Evolutionary conservation across 495 filamentous ascomycete species (phyloP).

Genomic region (Margaritispora aquatica): DNA sequence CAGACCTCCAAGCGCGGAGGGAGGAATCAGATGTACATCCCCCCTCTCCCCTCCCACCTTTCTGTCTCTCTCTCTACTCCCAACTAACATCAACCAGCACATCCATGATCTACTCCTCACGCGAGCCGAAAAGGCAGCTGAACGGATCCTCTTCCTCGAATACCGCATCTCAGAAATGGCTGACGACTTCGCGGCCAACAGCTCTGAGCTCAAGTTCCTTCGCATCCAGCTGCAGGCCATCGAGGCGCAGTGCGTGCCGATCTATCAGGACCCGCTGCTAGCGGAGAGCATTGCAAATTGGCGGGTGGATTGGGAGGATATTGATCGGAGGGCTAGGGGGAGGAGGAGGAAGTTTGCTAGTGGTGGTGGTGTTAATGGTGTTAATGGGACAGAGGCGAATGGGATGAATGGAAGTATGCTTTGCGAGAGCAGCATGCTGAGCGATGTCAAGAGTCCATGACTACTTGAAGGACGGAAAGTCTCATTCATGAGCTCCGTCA

Average conservation of each 20-base stretch:
- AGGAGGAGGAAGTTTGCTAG: slow-evolving; percentile 12
- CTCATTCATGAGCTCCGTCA: too few relatives aligned
- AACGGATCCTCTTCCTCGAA: slow-evolving; percentile 45
- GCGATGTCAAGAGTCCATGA: neutral
- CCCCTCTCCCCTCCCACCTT: neutral
- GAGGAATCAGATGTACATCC: slow-evolving; percentile 41
- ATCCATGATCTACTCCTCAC: slow-evolving; percentile 45
- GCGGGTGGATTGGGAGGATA: slow-evolving; percentile 26
- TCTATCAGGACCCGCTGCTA: slow-evolving; percentile 18
- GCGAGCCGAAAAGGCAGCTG: slow-evolving; percentile 43
- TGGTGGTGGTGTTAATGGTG: neutral
- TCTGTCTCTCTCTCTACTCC: too few relatives aligned
- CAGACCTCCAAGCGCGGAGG: slow-evolving; percentile 34
- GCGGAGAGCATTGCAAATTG: slow-evolving; percentile 26
- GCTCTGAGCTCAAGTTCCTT: slow-evolving; percentile 43
- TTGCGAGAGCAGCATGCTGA: neutral
- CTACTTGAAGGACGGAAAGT: too few relatives aligned
- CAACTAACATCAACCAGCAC: slow-evolving; percentile 32
- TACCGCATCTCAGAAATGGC: slow-evolving; percentile 38
- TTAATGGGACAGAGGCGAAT: neutral
- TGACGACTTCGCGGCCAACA: slow-evolving; percentile 29
- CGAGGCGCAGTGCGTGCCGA: slow-evolving; percentile 39
- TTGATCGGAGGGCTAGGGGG: slow-evolving; percentile 19
- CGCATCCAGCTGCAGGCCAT: slow-evolving; percentile 47
- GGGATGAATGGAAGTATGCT: neutral